Conservation (phyloP, 345 rosid species). For the Physaria fendleri region DNA sequence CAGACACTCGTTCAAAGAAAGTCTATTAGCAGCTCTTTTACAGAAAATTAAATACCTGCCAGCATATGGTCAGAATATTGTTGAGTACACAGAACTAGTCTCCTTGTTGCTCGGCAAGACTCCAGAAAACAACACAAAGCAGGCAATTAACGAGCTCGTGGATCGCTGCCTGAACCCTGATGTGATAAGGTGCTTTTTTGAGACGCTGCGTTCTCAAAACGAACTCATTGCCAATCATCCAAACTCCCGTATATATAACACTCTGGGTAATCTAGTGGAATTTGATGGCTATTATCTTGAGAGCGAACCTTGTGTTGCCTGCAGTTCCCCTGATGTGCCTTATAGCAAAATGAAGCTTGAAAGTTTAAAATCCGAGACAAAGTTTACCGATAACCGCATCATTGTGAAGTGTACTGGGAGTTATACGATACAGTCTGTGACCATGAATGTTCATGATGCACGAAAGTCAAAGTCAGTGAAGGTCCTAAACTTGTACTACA, state of each 20-base stretch:
- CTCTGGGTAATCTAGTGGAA: conserved; percentile 87
- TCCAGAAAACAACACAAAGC: conserved; percentile 74
- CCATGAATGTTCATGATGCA: conserved; percentile 98
- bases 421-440: conserved; percentile 93
- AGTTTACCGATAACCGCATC: conserved; percentile 95
- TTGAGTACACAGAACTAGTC: conserved; percentile 87
- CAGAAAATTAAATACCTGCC: conserved; percentile 69
- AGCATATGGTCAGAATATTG: conserved; percentile 92
- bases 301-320: conserved; percentile 98
- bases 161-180: conserved; percentile 78
- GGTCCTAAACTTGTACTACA: conserved; percentile 89
- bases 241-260: conserved; percentile 90
- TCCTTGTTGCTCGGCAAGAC: conserved; percentile 71
- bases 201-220: conserved; percentile 87
- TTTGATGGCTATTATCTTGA: conserved; percentile 99
- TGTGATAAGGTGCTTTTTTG: conserved; percentile 71
- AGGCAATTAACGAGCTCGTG: conserved; percentile 53
- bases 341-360: conserved; percentile 97
- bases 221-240: conserved; percentile 99
- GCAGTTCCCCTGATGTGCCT: conserved; percentile 99
- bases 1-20: conserved; percentile 69
- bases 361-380: conserved; percentile 94
- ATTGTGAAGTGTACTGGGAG: conserved; percentile 98
- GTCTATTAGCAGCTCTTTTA: conserved; percentile 55
- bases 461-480: conserved; percentile 97